phyloP scores from a whole-genome alignment of 768 basidiomycete species.

The Leccinum ochraceum region DNA sequence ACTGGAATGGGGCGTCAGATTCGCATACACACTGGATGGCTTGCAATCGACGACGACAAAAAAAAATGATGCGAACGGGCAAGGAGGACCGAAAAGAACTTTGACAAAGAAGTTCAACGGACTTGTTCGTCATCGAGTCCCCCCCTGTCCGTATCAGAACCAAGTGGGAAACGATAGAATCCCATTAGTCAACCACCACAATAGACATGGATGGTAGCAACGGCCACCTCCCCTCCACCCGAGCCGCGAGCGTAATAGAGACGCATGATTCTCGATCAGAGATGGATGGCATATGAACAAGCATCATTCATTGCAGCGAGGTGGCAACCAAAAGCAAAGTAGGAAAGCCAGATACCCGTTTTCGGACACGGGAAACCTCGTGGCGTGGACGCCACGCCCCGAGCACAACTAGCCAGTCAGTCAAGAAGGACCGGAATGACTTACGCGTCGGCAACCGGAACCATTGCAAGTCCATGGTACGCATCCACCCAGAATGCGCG shows the following conservation, averaged over 20 bases:
- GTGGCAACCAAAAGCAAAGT: constrained; percentile 13
- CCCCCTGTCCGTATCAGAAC: not conserved
- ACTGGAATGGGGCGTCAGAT: constrained; percentile 38
- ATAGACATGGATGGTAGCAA: constrained; percentile 21
- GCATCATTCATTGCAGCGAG: constrained; percentile 9
- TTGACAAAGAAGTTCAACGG: not conserved
- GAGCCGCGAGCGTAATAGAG: constrained; percentile 11
- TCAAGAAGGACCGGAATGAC: constrained; percentile 28
- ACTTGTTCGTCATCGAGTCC: constrained; percentile 1
- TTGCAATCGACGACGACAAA: not conserved
- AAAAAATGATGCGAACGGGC: constrained; percentile 1
- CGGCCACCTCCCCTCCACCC: constrained; percentile 18
- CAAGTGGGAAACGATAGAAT: constrained; percentile 1
- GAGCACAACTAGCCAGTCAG: not conserved
- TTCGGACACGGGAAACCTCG: constrained; percentile 17
- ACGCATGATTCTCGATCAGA: constrained; percentile 22
- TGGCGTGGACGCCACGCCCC: constrained; percentile 18
- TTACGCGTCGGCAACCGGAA: constrained; percentile 83
- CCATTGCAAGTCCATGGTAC: constrained; percentile 79
- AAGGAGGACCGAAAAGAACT: not conserved
- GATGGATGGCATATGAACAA: constrained; percentile 18
- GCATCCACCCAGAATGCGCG: constrained; percentile 83
- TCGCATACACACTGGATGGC: constrained; percentile 3
- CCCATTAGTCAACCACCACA: constrained; percentile 11
- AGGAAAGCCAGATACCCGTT: constrained; percentile 8